A percentile compares a stretch with the other conserved stretches of the same genome.
phyloP scores from a whole-genome alignment of 1,284 basidiomycete genomes.

The Vanrija pseudolonga region DNA sequence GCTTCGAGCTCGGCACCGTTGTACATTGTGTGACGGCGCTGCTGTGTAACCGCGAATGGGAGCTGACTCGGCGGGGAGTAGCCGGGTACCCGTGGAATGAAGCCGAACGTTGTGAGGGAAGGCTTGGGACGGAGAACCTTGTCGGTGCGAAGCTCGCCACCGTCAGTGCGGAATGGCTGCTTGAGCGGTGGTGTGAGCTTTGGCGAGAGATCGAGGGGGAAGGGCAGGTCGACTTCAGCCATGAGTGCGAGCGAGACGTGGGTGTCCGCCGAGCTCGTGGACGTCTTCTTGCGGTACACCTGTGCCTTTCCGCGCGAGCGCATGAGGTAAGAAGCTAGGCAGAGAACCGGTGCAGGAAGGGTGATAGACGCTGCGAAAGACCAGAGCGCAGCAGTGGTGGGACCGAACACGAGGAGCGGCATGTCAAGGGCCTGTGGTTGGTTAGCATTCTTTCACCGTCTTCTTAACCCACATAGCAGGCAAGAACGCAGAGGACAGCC shows the following conservation, averaged over 20 bases:
- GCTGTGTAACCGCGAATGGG: background rate
- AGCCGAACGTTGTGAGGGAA: conserved; percentile 1
- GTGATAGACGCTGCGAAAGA: conserved; percentile 27
- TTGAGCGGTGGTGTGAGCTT: conserved; percentile 25
- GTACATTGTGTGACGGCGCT: conserved; percentile 29
- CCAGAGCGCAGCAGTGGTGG: conserved; percentile 9
- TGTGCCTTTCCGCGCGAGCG: conserved; percentile 20
- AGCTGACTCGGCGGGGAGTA: background rate
- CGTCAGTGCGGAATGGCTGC: conserved; percentile 9
- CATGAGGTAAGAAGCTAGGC: conserved; percentile 24
- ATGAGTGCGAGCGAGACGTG: background rate
- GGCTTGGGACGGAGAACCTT: conserved; percentile 29
- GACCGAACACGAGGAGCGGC: conserved; percentile 23
- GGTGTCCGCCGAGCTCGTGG: conserved; percentile 9
- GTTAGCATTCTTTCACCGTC: background rate
- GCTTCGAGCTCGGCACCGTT: too few relatives aligned
- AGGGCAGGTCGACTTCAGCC: conserved; percentile 10
- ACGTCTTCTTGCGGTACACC: conserved; percentile 7
- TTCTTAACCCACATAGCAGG: conserved; percentile 26
- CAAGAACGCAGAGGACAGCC: conserved; percentile 15
- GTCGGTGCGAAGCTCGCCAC: conserved; percentile 1
- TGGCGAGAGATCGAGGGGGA: conserved; percentile 31
- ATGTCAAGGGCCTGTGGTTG: conserved; percentile 20
- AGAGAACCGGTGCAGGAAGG: conserved; percentile 27
- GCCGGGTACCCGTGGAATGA: conserved; percentile 4